These are phyloP conservation scores for Leishmania martiniquensis DNA, from an alignment of 208 protist genomes.

Conservation along the genomic window DNA sequence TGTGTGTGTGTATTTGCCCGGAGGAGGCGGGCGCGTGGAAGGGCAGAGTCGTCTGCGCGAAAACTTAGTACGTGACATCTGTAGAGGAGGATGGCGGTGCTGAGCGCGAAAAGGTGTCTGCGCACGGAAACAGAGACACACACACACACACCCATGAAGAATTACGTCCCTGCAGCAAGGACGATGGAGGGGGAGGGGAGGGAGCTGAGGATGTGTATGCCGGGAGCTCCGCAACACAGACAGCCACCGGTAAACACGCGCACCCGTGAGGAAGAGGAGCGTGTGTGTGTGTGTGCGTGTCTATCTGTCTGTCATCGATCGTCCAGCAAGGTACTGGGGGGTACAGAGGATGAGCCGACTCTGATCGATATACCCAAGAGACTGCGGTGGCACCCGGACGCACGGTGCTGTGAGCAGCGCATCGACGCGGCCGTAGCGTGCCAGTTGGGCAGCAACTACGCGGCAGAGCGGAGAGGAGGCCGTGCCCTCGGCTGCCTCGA, in stretches of 20 bases:
- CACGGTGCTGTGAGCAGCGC: conserved; percentile 17
- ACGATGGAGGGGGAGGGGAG: background rate
- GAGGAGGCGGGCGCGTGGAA: background rate
- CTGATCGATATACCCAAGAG: conserved; percentile 37
- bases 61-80: background rate
- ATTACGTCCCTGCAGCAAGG: no score
- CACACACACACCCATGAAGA: background rate
- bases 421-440: conserved; percentile 6
- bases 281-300: background rate
- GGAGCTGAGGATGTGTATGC: background rate
- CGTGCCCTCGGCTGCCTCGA: background rate
- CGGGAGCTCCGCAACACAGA: no score
- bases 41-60: background rate
- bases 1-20: no score
- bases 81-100: no score
- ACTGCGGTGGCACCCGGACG: conserved; percentile 14
- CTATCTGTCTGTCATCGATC: background rate
- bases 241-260: background rate
- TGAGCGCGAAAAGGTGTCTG: no score
- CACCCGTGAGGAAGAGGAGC: background rate
- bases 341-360: conserved; percentile 31
- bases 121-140: background rate
- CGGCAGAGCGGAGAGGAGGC: background rate
- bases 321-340: background rate
- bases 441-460: conserved; percentile 15